Evolutionary conservation across 169 alveolate species (phyloP), one percentile per base, ranked within the genome.

Genomic region (Cytauxzoon felis): DNA sequence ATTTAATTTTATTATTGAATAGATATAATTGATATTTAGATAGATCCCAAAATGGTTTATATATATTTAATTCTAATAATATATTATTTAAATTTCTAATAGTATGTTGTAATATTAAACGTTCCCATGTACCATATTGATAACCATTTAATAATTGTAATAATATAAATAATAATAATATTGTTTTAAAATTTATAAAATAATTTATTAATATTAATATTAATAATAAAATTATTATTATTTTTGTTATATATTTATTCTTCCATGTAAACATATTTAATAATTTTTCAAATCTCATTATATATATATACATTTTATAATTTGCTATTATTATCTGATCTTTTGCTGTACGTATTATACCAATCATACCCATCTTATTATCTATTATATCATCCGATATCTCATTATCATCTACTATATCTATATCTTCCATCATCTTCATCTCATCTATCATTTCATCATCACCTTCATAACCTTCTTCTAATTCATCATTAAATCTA

Each of bases 41-140:
- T 26, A 64, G 81, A 42, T 76, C 86, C 84, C 86, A 76, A 38
- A 76, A 60, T 0, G 86, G 86, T 36, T 64, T 24, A 45, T 61
- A 58, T 11, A 76, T 66, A 51, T 64, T 73, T 40, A 76, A 49
- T n/a, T 76, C 81, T 24, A 27, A 63, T 11, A 66, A 43, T 38
- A 67, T 59, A 19, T 24, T 19, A 41, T 51, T 61, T 3, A 76
- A 26, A 49, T 76, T 80, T 41, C 81, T 21, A 32, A 59, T 47
- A 0, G 68, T 71, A 5, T 58, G 48, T 16, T 27, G 38, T 6
- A 49, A 53, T 16, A 76, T 58, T 29, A 34, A 59, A 5, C 81
- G 29, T 27, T 76, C 86, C 86, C 86, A 76, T 33, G 69, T 65
- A 9, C 86, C 76, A 21, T 70, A 51, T 18, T 27, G 19, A 53